Evolutionary conservation across 495 filamentous ascomycete species (phyloP).

Genomic region (Haplographium delicatum): DNA sequence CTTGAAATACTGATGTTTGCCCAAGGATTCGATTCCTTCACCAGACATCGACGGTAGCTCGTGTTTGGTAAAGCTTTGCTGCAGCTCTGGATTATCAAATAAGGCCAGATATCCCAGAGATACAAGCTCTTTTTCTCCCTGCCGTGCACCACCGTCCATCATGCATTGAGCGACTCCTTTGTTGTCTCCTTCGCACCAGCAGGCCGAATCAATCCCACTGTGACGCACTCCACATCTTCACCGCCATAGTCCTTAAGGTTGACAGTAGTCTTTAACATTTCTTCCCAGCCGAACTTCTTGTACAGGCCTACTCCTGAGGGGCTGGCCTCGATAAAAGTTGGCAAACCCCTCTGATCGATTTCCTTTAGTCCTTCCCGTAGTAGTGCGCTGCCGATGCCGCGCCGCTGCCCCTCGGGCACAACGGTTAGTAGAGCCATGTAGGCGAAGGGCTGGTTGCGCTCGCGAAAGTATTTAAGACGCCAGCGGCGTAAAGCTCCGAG

Average conservation of each 20-base stretch:
- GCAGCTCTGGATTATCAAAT: too few relatives aligned
- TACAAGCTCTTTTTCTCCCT: too few relatives aligned
- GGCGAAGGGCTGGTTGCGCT: background rate
- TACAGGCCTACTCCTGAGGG: conserved; percentile 6
- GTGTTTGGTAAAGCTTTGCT: too few relatives aligned
- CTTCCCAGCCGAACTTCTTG: conserved; percentile 13
- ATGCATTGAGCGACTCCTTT: background rate
- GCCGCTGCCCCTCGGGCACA: conserved; percentile 4
- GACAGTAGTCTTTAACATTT: conserved; percentile 7
- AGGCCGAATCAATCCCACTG: conserved; percentile 4
- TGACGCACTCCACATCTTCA: conserved; percentile 5
- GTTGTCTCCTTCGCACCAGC: conserved; percentile 1
- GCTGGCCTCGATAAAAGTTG: conserved; percentile 6
- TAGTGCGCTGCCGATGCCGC: conserved; percentile 3
- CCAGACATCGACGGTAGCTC: too few relatives aligned
- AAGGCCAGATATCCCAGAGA: too few relatives aligned
- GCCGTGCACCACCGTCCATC: too few relatives aligned
- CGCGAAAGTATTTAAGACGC: background rate
- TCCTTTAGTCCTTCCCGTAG: conserved; percentile 1
- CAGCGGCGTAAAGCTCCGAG: conserved; percentile 5
- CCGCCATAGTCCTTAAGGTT: conserved; percentile 7
- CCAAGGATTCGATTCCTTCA: too few relatives aligned
- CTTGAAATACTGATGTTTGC: too few relatives aligned
- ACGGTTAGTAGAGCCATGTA: conserved; percentile 6
- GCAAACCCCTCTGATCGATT: conserved; percentile 1